phyloP scores from a whole-genome alignment of 108 stramenopile species.

The Nitzschia inconspicua region DNA sequence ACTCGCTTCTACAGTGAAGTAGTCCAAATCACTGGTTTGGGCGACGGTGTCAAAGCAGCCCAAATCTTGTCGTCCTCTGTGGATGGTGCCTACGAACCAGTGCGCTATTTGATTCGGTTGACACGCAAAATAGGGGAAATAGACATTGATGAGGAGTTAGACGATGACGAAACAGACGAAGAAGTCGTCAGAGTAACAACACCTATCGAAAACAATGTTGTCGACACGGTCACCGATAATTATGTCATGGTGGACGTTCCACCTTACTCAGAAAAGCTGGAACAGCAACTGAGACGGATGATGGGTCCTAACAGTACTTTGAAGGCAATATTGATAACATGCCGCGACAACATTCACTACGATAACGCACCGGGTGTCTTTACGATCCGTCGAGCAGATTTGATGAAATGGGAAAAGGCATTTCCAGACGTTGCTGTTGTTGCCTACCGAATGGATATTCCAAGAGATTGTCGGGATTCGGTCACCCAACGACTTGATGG shows the following conservation, averaged over 20 bases:
- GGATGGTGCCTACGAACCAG: constrained; percentile 32
- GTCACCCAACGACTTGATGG: constrained; percentile 78
- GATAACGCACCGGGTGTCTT: constrained; percentile 64
- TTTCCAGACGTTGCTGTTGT: constrained; percentile 58
- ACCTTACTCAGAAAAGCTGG: constrained; percentile 72
- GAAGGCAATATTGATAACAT: constrained; percentile 65
- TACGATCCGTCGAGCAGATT: constrained; percentile 52
- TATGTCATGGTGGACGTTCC: constrained; percentile 81
- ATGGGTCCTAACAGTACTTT: constrained; percentile 61
- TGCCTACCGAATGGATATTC: constrained; percentile 71
- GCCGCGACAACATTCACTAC: constrained; percentile 67
- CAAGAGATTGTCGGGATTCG: constrained; percentile 65
- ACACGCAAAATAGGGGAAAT: constrained; percentile 17
- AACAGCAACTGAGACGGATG: constrained; percentile 47
- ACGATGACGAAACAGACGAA: constrained; percentile 9
- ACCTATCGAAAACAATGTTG: too few species aligned
- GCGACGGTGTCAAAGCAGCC: constrained; percentile 22
- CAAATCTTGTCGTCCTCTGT: constrained; percentile 32
- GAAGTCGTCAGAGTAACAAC: not conserved
- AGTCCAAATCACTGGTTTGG: constrained; percentile 27
- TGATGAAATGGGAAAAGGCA: constrained; percentile 59
- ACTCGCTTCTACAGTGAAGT: constrained; percentile 38
- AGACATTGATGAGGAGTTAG: not conserved
- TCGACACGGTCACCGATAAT: not conserved
- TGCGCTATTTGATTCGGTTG: constrained; percentile 50